Evolutionary conservation across 2,329 filamentous ascomycete species (phyloP), one percentile per base, ranked within the genome.

Genomic region (Coniochaeta ligniaria): DNA sequence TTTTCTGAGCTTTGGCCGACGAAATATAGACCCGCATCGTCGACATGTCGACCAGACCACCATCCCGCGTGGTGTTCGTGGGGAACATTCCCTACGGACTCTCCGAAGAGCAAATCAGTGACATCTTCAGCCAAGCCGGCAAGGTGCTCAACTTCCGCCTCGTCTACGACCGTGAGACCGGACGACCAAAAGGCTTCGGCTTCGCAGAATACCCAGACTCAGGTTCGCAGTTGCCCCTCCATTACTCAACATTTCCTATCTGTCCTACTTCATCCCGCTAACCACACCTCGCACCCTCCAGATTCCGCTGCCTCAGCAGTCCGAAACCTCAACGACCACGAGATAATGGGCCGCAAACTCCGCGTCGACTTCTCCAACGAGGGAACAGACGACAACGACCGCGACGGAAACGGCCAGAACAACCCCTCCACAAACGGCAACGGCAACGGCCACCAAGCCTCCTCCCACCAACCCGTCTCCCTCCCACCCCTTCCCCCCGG

Each of bases 341-440:
- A 98, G 73, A 87, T 97, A 71, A 96, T 96, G 88, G 92, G 92
- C 60, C 86, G 95, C 69, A 96, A 96, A 74, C 83, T 99, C 64
- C 86, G 93, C 63, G 95, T 99, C 60, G 95, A 98, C 75, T 99
- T 96, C 76, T 95, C 91, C 62, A 96, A 96, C 74, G 94, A 97
- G 73, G 91, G 92, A 65, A 89, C 89, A 67, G 88, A 86, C 52
- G 83, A 89, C 60, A 85, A 82, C 63, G 75, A 75, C 45, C 69
- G 62, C n/a, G 66, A 70, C 47, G 64, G 64, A 45, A 60, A 54
- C 28, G 20, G 20, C 43, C 58, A 56, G 62, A 64, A 60, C 59
- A 63, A 41, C 41, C 38, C 16, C 24, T 31, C 33, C 28, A 33
- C 14, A 43, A 41, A 41, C 54, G 38, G 41, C 33, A 41, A 41